Evolutionary conservation across 176 grass and related monocot genomes (phyloP), one percentile per base, ranked within the genome.

Genomic region (Cenchrus purpureus): DNA sequence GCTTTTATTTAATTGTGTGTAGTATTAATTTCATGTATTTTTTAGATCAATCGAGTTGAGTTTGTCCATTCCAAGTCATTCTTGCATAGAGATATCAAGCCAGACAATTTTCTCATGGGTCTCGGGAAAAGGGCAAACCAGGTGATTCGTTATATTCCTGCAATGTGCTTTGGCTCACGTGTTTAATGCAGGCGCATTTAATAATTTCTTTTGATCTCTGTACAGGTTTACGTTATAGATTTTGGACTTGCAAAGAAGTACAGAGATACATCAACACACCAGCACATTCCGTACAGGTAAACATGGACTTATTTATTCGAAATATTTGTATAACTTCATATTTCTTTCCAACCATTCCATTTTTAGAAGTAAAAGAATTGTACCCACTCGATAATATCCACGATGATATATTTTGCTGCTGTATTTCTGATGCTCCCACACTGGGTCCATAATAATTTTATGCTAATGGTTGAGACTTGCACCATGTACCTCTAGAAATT

Each of bases 81-180:
- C 85, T 84, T 97, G 76, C 94, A 97, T 80, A 79, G 94, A 90
- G 94, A 97, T 81, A 97, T 97, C 58, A 97, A 97, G 40, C 94
- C 94, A 74, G 94, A 97, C 87, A 97, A 97, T 90, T 97, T 97
- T 83, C 91, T 97, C 29, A 97, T 97, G 94, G 94, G 94, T 44
- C 94, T 97, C 31, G 87, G 89, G 66, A 90, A 86, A 72, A 90
- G 94, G 80, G 94, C 94, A 86, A 97, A 97, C 86, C 94, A 97
- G 89, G 94, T 97, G 22, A 62, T 52, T 43, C 63, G 0, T 31
- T 88, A 63, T 43, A 57, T 78, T 44, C 64, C 14, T 9, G 61
- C 54, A 32, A 12, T 82, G 73, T 88, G 45, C 31, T 7, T 61
- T 17, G 64, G 19, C 40, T 54, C 11, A 58, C 20, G 20, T 14